phyloP scores from a whole-genome alignment of 345 rosid species.

The Eucalyptus grandis region DNA sequence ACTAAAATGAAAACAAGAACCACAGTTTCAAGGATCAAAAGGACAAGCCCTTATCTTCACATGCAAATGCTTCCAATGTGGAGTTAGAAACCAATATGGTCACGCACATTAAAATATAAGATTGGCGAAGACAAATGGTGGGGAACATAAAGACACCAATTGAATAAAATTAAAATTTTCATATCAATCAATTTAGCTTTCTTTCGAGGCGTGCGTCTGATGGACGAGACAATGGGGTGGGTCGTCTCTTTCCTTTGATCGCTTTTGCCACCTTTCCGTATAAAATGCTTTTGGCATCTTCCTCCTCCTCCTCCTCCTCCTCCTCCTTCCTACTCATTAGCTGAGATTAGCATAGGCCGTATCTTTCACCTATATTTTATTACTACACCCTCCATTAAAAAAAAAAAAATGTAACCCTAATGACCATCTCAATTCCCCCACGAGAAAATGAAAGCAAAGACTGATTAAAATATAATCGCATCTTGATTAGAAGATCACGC shows the following conservation, averaged over 20 bases:
- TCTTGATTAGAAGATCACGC: neutral
- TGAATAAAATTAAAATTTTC: neutral
- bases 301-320: neutral
- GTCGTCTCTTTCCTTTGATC: neutral
- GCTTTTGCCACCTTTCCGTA: neutral
- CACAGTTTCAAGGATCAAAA: neutral
- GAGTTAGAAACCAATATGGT: slow-evolving; percentile 28
- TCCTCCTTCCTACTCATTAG: neutral
- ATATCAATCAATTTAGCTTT: neutral
- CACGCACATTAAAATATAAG: slow-evolving; percentile 12
- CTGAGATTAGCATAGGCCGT: neutral
- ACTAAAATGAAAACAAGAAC: neutral
- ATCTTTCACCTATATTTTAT: neutral
- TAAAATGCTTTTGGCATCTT: neutral
- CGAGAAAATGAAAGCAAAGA: neutral
- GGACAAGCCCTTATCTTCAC: neutral
- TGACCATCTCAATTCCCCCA: neutral
- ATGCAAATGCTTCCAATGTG: neutral
- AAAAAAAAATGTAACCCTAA: neutral
- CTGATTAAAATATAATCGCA: neutral
- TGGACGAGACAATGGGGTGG: neutral
- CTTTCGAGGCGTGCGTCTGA: neutral
- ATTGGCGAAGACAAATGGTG: neutral
- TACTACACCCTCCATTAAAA: neutral
- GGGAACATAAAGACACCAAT: neutral